Conservation (phyloP, 1,139 yeast species). For the Geotrichum reessii region DNA sequence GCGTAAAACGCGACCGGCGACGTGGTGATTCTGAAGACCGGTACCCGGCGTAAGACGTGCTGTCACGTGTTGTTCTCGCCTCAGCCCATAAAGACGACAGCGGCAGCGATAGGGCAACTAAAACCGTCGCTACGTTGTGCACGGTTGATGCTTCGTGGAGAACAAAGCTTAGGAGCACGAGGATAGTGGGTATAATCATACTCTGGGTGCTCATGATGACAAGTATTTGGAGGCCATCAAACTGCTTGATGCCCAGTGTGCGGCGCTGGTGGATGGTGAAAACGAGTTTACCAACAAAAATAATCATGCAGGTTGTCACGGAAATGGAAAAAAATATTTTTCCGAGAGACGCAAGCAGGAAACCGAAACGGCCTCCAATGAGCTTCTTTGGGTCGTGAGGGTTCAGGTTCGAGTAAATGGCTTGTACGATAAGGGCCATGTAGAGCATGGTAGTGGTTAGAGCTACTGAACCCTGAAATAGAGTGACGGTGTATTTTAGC, state of each 20-base stretch:
- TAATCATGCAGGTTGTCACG: conserved; percentile 53
- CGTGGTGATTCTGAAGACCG: background rate
- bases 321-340: conserved; percentile 64
- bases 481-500: conserved; percentile 38
- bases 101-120: conserved; percentile 66
- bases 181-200: conserved; percentile 65
- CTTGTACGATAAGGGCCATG: conserved; percentile 5
- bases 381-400: background rate
- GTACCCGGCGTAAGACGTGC: background rate
- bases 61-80: conserved; percentile 3
- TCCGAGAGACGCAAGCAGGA: conserved; percentile 17
- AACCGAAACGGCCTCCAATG: conserved; percentile 18
- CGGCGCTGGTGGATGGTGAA: conserved; percentile 68
- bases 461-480: conserved; percentile 43
- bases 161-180: conserved; percentile 33
- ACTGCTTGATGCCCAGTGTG: conserved; percentile 70
- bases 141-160: conserved; percentile 30
- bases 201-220: conserved; percentile 81
- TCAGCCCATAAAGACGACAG: conserved; percentile 82
- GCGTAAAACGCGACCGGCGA: background rate
- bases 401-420: conserved; percentile 6
- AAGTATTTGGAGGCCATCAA: conserved; percentile 73
- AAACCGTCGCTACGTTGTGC: conserved; percentile 40
- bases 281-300: conserved; percentile 56
- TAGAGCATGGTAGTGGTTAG: conserved; percentile 38